These are phyloP conservation scores for Clonostachys rosea DNA, from an alignment of 2,329 filamentous ascomycete genomes.

Conservation along the genomic window DNA sequence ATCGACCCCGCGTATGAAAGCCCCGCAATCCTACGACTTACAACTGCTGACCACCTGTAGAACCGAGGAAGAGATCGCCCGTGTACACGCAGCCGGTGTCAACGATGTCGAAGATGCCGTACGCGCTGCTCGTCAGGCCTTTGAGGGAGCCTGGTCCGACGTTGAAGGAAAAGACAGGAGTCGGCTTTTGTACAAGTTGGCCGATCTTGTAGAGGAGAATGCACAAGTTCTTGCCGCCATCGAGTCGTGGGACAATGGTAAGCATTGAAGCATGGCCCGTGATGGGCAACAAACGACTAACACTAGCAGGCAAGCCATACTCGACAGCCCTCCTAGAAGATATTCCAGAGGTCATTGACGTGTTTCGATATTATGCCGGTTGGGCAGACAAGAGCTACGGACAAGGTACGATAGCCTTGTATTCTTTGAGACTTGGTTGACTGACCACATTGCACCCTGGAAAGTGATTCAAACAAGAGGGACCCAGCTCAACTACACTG, in stretches of 20 bases:
- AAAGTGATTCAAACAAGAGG: conserved; percentile 61
- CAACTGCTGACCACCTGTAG: not conserved
- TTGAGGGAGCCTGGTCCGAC: conserved; percentile 20
- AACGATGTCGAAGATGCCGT: conserved; percentile 19
- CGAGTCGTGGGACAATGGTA: conserved; percentile 80
- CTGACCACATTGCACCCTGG: conserved; percentile 47
- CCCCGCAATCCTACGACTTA: too few species aligned
- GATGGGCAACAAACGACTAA: too few species aligned
- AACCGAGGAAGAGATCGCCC: conserved; percentile 7
- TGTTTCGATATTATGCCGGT: conserved; percentile 63
- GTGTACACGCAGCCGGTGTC: conserved; percentile 13
- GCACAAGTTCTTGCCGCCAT: conserved; percentile 39
- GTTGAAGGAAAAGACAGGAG: conserved; percentile 62
- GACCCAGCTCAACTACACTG: conserved; percentile 63
- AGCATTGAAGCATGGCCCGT: too few species aligned
- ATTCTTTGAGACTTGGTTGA: not conserved
- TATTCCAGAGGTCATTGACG: conserved; percentile 32
- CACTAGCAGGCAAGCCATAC: conserved; percentile 52
- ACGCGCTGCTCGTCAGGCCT: conserved; percentile 53
- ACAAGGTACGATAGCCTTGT: not conserved
- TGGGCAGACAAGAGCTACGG: conserved; percentile 69
- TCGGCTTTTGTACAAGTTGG: conserved; percentile 64
- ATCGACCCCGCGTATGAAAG: conserved; percentile 6
- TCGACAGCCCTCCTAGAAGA: conserved; percentile 62
- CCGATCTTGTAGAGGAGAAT: conserved; percentile 65